Conservation (phyloP, 176 grass and related monocot species). For the Oryza australiensis region DNA sequence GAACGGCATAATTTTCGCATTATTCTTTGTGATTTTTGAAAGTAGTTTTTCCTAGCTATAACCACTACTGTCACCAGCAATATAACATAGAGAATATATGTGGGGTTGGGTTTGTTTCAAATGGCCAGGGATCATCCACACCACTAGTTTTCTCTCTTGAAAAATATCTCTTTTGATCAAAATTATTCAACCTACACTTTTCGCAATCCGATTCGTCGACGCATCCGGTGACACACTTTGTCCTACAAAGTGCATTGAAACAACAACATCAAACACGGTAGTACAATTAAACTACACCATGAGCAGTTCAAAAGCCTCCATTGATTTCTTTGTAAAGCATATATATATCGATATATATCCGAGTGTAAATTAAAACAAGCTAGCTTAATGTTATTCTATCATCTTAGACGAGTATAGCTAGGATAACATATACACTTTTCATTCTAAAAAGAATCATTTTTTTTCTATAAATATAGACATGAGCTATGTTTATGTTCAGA, state of each 20-base stretch:
- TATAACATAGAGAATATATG: slow-evolving; percentile 33
- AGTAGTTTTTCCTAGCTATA: slow-evolving; percentile 11
- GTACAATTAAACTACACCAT: slow-evolving; percentile 32
- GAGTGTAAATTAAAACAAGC: slow-evolving; percentile 22
- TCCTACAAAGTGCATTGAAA: slow-evolving; percentile 42
- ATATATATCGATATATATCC: slow-evolving; percentile 18
- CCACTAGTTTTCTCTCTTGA: slow-evolving; percentile 17
- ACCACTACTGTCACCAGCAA: slow-evolving; percentile 4
- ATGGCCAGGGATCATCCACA: slow-evolving; percentile 39
- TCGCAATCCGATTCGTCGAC: slow-evolving; percentile 49
- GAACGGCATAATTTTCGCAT: background rate
- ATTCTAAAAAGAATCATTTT: too few species aligned
- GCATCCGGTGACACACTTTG: slow-evolving; percentile 45
- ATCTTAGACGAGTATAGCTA: slow-evolving; percentile 16
- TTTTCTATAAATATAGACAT: too few species aligned
- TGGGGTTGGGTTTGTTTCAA: slow-evolving; percentile 49
- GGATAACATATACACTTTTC: background rate
- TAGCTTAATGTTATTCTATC: slow-evolving; percentile 39
- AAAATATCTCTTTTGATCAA: slow-evolving; percentile 20
- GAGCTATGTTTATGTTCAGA: too few species aligned
- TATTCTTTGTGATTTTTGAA: background rate
- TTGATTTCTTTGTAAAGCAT: slow-evolving; percentile 7
- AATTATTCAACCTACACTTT: slow-evolving; percentile 56
- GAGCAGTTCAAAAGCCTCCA: slow-evolving; percentile 37
- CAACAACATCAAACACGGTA: slow-evolving; percentile 25